Conservation (phyloP, 805 yeast genomes). For the Kodamaea lidongshanica region DNA sequence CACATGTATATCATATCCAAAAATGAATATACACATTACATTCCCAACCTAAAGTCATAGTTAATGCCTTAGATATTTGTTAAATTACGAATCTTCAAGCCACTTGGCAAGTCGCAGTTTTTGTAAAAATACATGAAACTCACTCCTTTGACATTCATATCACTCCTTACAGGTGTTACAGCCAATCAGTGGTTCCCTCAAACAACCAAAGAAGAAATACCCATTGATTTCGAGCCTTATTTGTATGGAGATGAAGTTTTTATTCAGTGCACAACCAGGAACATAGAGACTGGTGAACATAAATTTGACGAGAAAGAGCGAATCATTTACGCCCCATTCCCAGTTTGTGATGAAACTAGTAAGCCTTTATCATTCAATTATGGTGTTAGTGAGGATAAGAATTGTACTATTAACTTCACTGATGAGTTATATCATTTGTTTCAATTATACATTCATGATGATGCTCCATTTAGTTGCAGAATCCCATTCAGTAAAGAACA, state of each 20-base stretch:
- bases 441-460: conserved; percentile 72
- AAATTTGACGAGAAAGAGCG: conserved; percentile 55
- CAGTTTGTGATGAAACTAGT: conserved; percentile 60
- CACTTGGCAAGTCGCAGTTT: too few relatives aligned
- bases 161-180: too few relatives aligned
- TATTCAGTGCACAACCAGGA: conserved; percentile 58
- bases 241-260: conserved; percentile 36
- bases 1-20: too few relatives aligned
- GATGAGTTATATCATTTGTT: conserved; percentile 68
- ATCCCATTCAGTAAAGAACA: conserved; percentile 45
- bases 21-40: too few relatives aligned
- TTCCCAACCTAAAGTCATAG: too few relatives aligned
- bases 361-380: conserved; percentile 52
- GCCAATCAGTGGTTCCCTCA: conserved; percentile 32
- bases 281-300: conserved; percentile 74
- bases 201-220: conserved; percentile 32
- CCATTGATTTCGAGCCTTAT: conserved; percentile 32
- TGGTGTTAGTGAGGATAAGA: conserved; percentile 44
- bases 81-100: too few relatives aligned
- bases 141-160: too few relatives aligned
- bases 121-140: too few relatives aligned
- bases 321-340: conserved; percentile 53
- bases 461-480: conserved; percentile 67
- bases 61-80: too few relatives aligned
- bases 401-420: conserved; percentile 55